These are phyloP conservation scores for Diaporthe vexans DNA, from an alignment of 2,329 filamentous ascomycete genomes.

Conservation along the genomic window DNA sequence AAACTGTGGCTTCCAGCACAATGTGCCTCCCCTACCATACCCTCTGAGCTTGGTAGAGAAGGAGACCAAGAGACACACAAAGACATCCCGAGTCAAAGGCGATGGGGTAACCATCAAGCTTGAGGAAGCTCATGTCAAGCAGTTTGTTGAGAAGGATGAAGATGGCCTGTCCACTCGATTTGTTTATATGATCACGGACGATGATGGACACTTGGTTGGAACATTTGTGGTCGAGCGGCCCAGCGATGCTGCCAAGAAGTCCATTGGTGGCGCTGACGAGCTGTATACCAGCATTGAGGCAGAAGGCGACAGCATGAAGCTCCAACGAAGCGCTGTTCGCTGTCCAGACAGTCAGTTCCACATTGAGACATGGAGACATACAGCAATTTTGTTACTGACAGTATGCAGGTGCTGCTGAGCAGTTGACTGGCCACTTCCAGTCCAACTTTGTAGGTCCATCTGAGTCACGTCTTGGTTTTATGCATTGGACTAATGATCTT, in stretches of 20 bases:
- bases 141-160: not conserved
- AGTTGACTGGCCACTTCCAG: constrained; percentile 65
- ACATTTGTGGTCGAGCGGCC: constrained; percentile 70
- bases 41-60: constrained; percentile 17
- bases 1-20: constrained; percentile 62
- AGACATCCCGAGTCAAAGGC: not conserved
- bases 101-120: constrained; percentile 11
- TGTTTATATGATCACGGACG: constrained; percentile 61
- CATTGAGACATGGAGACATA: constrained; percentile 31
- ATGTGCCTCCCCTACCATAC: not conserved
- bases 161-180: constrained; percentile 44
- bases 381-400: constrained; percentile 45
- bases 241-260: constrained; percentile 58
- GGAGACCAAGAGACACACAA: not conserved
- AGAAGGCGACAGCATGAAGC: constrained; percentile 58
- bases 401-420: constrained; percentile 53
- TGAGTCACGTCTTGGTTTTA: too few relatives aligned
- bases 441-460: constrained; percentile 63
- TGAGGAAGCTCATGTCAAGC: not conserved
- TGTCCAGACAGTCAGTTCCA: constrained; percentile 51
- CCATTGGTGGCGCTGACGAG: constrained; percentile 68
- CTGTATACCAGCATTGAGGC: constrained; percentile 64
- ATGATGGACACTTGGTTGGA: constrained; percentile 59
- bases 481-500: constrained; percentile 47
- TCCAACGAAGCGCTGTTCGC: constrained; percentile 59